A percentile compares a stretch with the other conserved stretches of the same genome.
These are phyloP conservation scores for Polyporus arcularius DNA, from an alignment of 768 basidiomycete genomes.

Conservation along the genomic window DNA sequence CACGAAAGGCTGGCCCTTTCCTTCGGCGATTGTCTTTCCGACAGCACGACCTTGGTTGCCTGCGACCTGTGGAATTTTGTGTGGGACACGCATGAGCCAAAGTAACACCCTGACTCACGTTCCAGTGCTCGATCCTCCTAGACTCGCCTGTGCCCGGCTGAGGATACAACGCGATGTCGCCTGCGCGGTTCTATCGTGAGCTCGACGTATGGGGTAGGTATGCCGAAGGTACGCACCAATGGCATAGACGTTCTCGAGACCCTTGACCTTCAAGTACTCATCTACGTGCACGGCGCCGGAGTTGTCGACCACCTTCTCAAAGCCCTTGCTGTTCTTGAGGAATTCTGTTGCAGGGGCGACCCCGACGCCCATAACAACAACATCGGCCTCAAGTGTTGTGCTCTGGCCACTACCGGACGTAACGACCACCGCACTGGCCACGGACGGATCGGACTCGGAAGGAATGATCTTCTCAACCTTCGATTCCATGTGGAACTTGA, in stretches of 20 bases:
- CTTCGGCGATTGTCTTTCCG: slow-evolving; percentile 72
- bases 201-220: neutral
- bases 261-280: slow-evolving; percentile 63
- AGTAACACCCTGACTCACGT: slow-evolving; percentile 46
- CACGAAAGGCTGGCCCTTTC: slow-evolving; percentile 61
- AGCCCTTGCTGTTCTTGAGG: slow-evolving; percentile 64
- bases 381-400: slow-evolving; percentile 66
- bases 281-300: slow-evolving; percentile 81
- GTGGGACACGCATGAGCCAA: neutral
- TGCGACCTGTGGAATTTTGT: slow-evolving; percentile 54
- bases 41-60: slow-evolving; percentile 84
- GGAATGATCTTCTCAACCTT: slow-evolving; percentile 62
- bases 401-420: slow-evolving; percentile 62
- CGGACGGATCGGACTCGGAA: slow-evolving; percentile 22
- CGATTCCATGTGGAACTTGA: slow-evolving; percentile 80
- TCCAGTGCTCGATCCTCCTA: slow-evolving; percentile 88
- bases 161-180: slow-evolving; percentile 83
- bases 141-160: slow-evolving; percentile 52
- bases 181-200: slow-evolving; percentile 30
- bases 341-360: slow-evolving; percentile 82
- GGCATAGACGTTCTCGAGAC: slow-evolving; percentile 59
- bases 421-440: slow-evolving; percentile 27
- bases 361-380: slow-evolving; percentile 85
- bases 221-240: slow-evolving; percentile 48
- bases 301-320: slow-evolving; percentile 59